Base-by-base conservation (phyloP, 106 monocot species). In the Acanthochlamys bracteata region DNA sequence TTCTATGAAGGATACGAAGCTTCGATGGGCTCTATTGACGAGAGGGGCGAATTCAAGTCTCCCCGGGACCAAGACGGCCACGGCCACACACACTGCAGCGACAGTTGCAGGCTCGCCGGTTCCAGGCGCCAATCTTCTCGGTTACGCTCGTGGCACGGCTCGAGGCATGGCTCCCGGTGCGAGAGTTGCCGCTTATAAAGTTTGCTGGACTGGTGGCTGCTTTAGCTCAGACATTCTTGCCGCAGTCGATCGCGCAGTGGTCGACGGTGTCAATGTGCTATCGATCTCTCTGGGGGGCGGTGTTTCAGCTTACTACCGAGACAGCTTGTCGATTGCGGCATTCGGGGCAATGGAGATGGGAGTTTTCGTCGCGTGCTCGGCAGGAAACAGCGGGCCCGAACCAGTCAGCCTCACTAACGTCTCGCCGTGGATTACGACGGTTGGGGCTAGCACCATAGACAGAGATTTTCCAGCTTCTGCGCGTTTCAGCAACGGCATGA, bases 241-340 rank as follows among this genome's bases (percentile, higher is more conserved):
- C 3, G 93, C 93, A 2, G 80, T 93, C 20, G 89, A 93, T 61
- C 60, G 69, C 17, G 93, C 89, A 0, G 83, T 93, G 17, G 67
- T 83, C 7, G 93, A 93, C 49, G 89, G 93, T 11, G 93, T 89
- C 14, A 83, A 89, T 65, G 83, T 93, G 51, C 73, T 93, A 20
- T 93, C 93, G 45, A 89, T 93, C 68, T 93, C 93, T 17, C 86
- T 93, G 39, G 93, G 93, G 25, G 93, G 93, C 24, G 89, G 86
- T 24, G 78, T 83, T 6, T 78, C 89, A 14, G 73, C 83, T 4
- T 93, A 89, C 72, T 75, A 80, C 66, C 73, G 78, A 17, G 89
- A 89, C 67, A 89, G 83, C 68, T 51, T 89, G 43, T 83, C 89
- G 10, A 65, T 89, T 11, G 85, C 89, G 0, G 66, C 86, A 2